A percentile compares a stretch with the other conserved stretches of the same genome.
phyloP scores from a whole-genome alignment of 164 flowering plant species.

The Houttuynia cordata region DNA sequence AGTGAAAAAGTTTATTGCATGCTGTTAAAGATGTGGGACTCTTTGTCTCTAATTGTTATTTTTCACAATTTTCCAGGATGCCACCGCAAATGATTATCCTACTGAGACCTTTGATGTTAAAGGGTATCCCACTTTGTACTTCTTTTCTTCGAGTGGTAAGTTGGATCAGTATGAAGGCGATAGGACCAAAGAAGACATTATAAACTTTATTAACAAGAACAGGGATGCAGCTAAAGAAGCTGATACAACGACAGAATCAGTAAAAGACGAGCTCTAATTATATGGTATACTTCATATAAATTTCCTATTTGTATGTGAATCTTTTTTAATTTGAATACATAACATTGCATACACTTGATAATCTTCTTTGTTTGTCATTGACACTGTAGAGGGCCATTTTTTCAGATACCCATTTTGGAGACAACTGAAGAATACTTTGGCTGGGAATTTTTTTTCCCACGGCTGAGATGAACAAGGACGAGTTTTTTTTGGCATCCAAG shows the following conservation, averaged over 20 bases:
- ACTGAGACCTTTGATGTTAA: slow-evolving; percentile 47
- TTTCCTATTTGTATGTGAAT: no score
- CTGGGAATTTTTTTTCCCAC: no score
- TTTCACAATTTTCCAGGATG: slow-evolving; percentile 41
- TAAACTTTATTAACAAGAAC: slow-evolving; percentile 58
- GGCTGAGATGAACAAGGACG: no score
- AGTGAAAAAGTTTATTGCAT: no score
- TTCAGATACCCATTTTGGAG: no score
- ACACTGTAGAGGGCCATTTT: no score
- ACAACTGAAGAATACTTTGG: no score
- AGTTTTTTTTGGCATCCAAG: no score
- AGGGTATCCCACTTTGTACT: slow-evolving; percentile 83
- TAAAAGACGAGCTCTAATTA: slow-evolving; percentile 49
- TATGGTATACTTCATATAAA: background rate
- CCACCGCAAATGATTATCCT: slow-evolving; percentile 75
- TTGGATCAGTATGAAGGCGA: slow-evolving; percentile 51
- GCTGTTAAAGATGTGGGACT: no score
- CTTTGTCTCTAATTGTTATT: background rate
- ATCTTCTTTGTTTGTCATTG: no score
- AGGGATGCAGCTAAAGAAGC: slow-evolving; percentile 21
- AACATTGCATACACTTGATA: no score
- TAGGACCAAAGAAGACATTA: slow-evolving; percentile 53
- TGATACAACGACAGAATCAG: slow-evolving; percentile 3
- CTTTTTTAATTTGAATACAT: no score
- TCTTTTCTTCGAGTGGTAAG: slow-evolving; percentile 56